Conservation (phyloP, 805 yeast species). For the Candida endomychidarum region DNA sequence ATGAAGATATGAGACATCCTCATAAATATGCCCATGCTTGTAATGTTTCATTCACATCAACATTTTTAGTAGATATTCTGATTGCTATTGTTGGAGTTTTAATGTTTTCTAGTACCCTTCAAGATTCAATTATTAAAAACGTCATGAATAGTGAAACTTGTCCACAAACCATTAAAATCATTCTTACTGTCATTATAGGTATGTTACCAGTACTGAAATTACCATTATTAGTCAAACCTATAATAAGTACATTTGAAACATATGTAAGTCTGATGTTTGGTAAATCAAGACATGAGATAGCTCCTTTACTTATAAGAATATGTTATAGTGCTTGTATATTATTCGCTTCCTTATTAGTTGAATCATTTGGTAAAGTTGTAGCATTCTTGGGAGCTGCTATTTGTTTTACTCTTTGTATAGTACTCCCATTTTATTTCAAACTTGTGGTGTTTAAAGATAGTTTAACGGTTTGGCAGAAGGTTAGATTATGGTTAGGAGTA, state of each 20-base stretch:
- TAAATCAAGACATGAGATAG: constrained; percentile 4
- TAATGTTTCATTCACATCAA: constrained; percentile 54
- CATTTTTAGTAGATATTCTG: constrained; percentile 56
- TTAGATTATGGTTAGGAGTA: constrained; percentile 20
- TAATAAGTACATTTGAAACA: constrained; percentile 38
- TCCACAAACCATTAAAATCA: constrained; percentile 52
- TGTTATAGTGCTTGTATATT: constrained; percentile 24
- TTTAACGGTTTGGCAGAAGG: constrained; percentile 13
- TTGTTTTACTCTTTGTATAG: constrained; percentile 41
- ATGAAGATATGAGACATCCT: constrained; percentile 71
- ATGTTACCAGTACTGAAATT: constrained; percentile 41
- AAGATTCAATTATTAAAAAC: constrained; percentile 77
- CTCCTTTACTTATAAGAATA: constrained; percentile 17
- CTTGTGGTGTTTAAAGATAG: constrained; percentile 23
- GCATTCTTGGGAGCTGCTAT: constrained; percentile 43
- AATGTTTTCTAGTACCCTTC: constrained; percentile 73
- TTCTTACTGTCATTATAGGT: constrained; percentile 35
- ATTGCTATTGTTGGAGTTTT: constrained; percentile 69
- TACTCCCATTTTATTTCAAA: constrained; percentile 40
- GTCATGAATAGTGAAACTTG: constrained; percentile 65
- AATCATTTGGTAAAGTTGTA: constrained; percentile 40
- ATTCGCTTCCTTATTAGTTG: constrained; percentile 28
- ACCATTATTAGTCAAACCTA: constrained; percentile 40
- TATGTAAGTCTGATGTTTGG: constrained; percentile 13
- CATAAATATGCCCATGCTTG: constrained; percentile 53